Evolutionary conservation across 1,284 basidiomycete species (phyloP).

Genomic region (Singerocomus rubriflavus): DNA sequence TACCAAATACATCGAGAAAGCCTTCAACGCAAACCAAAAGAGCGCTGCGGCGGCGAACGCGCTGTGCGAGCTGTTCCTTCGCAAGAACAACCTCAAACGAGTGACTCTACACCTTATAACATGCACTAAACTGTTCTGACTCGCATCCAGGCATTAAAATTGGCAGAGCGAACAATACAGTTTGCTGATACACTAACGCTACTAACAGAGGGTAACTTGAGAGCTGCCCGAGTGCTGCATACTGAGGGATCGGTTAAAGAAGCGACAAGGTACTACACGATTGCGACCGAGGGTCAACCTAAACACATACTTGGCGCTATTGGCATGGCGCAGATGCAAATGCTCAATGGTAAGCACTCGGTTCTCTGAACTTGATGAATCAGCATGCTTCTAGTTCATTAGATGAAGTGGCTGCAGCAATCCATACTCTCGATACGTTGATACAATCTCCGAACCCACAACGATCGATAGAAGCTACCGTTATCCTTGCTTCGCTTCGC

Average conservation of each 20-base stretch:
- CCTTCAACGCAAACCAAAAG: conserved; percentile 75
- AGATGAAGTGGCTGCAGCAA: conserved; percentile 79
- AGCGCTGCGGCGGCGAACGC: conserved; percentile 78
- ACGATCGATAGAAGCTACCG: conserved; percentile 73
- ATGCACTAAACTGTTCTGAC: conserved; percentile 1
- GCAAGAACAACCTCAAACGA: conserved; percentile 57
- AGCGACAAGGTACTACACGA: conserved; percentile 72
- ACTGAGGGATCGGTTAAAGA: conserved; percentile 58
- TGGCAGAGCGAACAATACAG: conserved; percentile 90
- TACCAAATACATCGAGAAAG: conserved; percentile 65
- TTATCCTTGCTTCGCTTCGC: conserved; percentile 86
- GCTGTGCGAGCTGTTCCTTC: conserved; percentile 70
- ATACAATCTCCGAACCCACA: conserved; percentile 64
- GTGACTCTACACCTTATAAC: conserved; percentile 30
- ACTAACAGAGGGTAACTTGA: conserved; percentile 75
- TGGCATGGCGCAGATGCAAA: conserved; percentile 83
- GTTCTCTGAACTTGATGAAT: neutral
- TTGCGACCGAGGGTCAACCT: conserved; percentile 71
- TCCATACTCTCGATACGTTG: conserved; percentile 83
- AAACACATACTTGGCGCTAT: conserved; percentile 77
- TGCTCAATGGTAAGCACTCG: conserved; percentile 62
- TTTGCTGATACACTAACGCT: conserved; percentile 84
- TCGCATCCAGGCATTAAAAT: conserved; percentile 67
- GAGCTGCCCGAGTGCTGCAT: conserved; percentile 78
- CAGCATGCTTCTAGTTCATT: neutral